Percentiles rank a stretch among this genome's conserved stretches.
These are phyloP conservation scores for Eutypella sp. DNA, from an alignment of 2,329 filamentous ascomycete genomes.

Conservation along the genomic window DNA sequence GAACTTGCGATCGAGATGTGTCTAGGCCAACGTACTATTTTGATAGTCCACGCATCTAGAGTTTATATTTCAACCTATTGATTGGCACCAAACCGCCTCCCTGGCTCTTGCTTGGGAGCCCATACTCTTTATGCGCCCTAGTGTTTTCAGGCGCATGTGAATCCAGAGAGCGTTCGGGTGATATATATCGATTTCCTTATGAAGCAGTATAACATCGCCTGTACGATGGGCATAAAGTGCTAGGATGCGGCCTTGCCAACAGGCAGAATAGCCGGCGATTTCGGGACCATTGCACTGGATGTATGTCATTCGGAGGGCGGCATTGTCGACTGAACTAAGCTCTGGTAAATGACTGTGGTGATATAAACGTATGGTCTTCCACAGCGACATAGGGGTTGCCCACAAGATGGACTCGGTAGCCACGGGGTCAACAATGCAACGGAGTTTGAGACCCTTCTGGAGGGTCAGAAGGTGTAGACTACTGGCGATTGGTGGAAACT, in stretches of 20 bases:
- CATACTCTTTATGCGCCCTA: no score
- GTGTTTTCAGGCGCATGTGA: no score
- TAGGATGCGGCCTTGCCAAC: not conserved
- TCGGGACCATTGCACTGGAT: not conserved
- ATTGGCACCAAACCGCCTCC: no score
- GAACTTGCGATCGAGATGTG: no score
- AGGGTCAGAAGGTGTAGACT: not conserved
- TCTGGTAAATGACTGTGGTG: not conserved
- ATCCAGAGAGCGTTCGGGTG: not conserved
- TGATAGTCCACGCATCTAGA: no score
- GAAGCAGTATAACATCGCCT: not conserved
- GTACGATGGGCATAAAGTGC: not conserved
- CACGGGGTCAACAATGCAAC: not conserved
- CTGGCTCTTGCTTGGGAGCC: no score
- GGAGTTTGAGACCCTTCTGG: not conserved
- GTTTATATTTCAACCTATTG: no score
- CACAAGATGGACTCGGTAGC: not conserved
- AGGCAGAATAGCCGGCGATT: not conserved
- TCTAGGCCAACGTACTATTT: no score
- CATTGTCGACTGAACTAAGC: no score
- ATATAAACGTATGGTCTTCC: not conserved
- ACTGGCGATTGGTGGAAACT: not conserved
- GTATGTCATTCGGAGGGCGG: not conserved
- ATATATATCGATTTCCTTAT: not conserved
- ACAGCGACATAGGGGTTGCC: not conserved